Conservation (phyloP, 768 basidiomycete genomes). For the Leccinum variicolor region DNA sequence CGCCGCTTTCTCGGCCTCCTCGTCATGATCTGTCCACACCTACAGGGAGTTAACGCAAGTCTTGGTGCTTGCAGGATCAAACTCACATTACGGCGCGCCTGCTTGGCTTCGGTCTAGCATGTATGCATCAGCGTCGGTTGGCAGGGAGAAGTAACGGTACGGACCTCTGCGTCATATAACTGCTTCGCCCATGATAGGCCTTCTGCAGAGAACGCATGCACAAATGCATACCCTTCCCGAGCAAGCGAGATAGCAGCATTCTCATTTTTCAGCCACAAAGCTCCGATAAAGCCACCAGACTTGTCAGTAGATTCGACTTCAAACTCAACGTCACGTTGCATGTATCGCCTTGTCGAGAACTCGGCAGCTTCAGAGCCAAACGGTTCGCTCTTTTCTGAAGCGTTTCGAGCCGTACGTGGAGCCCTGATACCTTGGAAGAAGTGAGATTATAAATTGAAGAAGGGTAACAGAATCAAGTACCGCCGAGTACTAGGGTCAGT, state of each 20-base stretch:
- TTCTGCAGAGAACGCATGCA: slow-evolving; percentile 88
- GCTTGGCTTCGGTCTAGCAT: slow-evolving; percentile 77
- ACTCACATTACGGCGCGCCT: slow-evolving; percentile 70
- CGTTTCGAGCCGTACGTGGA: slow-evolving; percentile 78
- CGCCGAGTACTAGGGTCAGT: slow-evolving; percentile 87
- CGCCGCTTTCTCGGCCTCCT: slow-evolving; percentile 57
- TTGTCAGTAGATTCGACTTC: slow-evolving; percentile 90
- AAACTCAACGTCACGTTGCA: slow-evolving; percentile 96
- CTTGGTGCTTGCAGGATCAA: background rate
- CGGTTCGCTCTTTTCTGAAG: slow-evolving; percentile 85
- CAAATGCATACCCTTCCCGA: slow-evolving; percentile 82
- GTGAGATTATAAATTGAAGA: slow-evolving; percentile 5
- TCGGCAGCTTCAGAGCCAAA: slow-evolving; percentile 81
- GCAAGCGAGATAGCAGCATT: slow-evolving; percentile 85
- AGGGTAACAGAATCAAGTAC: slow-evolving; percentile 32
- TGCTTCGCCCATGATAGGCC: slow-evolving; percentile 74
- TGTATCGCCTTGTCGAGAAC: slow-evolving; percentile 73
- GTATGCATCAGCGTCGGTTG: slow-evolving; percentile 1
- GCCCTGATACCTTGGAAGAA: slow-evolving; percentile 74
- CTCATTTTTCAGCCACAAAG: slow-evolving; percentile 78
- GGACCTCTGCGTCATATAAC: slow-evolving; percentile 80
- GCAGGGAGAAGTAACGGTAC: slow-evolving; percentile 11
- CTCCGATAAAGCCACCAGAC: slow-evolving; percentile 92
- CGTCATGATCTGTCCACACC: slow-evolving; percentile 89
- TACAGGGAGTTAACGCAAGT: slow-evolving; percentile 28